A percentile compares a stretch with the other conserved stretches of the same genome.
Conservation (phyloP, 768 basidiomycete species). For the Mycena galericulata region DNA sequence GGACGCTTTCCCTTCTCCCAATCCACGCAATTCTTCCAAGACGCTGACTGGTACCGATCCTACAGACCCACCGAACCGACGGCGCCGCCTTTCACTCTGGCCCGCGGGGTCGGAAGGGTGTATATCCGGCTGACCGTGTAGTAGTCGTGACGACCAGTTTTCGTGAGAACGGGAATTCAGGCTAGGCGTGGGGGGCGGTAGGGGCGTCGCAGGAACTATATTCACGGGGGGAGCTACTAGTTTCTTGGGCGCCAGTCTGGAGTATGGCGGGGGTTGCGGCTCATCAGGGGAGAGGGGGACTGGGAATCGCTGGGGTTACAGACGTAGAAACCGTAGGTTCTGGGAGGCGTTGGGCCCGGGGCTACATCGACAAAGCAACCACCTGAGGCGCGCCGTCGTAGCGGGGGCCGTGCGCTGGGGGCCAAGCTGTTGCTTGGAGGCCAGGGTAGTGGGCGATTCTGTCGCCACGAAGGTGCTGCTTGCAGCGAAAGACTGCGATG, state of each 20-base stretch:
- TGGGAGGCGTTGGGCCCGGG: not conserved
- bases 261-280: not conserved
- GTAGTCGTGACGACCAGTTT: not conserved
- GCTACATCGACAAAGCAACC: slow-evolving; percentile 7
- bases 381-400: slow-evolving; percentile 24
- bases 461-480: not conserved
- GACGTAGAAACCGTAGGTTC: not conserved
- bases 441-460: slow-evolving; percentile 4
- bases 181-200: slow-evolving; percentile 14
- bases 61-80: slow-evolving; percentile 22
- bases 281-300: slow-evolving; percentile 22
- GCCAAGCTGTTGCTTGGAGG: not conserved
- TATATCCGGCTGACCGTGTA: not conserved
- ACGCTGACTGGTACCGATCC: slow-evolving; percentile 11
- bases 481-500: not conserved
- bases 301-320: slow-evolving; percentile 23
- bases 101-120: not conserved
- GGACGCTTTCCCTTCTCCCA: not conserved
- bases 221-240: not conserved
- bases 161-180: not conserved
- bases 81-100: slow-evolving; percentile 2
- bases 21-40: slow-evolving; percentile 10
- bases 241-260: not conserved
- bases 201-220: slow-evolving; percentile 16
- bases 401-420: not conserved